Percentiles rank a stretch among this genome's conserved stretches.
These are phyloP conservation scores for Arthrobotrys sinensis DNA, from an alignment of 2,329 filamentous ascomycete species.

Conservation along the genomic window DNA sequence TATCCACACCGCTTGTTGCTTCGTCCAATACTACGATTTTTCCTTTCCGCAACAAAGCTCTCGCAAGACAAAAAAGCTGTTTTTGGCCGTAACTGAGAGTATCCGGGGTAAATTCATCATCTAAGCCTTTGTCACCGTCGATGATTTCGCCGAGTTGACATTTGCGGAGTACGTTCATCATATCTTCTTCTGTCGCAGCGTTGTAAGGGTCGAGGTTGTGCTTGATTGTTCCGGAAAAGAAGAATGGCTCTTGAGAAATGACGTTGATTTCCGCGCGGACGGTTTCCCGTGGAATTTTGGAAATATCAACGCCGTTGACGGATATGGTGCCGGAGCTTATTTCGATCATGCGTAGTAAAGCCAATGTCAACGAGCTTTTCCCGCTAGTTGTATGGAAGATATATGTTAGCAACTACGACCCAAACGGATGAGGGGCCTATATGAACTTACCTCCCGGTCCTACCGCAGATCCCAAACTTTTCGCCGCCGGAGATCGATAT, in stretches of 20 bases:
- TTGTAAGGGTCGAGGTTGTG: constrained; percentile 70
- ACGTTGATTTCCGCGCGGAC: constrained; percentile 70
- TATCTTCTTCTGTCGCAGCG: constrained; percentile 67
- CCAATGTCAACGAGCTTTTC: constrained; percentile 71
- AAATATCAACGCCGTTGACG: constrained; percentile 71
- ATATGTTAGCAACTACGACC: neutral
- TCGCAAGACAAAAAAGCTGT: constrained; percentile 71
- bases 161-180: constrained; percentile 69
- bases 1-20: constrained; percentile 71
- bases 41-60: constrained; percentile 69
- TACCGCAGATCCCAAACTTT: constrained; percentile 72
- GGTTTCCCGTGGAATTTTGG: constrained; percentile 68
- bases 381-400: constrained; percentile 67
- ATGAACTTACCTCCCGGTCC: constrained; percentile 70
- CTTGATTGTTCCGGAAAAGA: constrained; percentile 70
- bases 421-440: neutral
- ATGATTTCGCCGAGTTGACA: constrained; percentile 70
- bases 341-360: constrained; percentile 71
- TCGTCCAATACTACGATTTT: constrained; percentile 71
- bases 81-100: constrained; percentile 70
- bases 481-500: constrained; percentile 68
- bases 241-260: constrained; percentile 72
- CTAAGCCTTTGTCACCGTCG: constrained; percentile 67
- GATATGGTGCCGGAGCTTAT: constrained; percentile 68
- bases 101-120: constrained; percentile 66